These are phyloP conservation scores for Populus simonii DNA, from an alignment of 345 rosid genomes.

Conservation along the genomic window DNA sequence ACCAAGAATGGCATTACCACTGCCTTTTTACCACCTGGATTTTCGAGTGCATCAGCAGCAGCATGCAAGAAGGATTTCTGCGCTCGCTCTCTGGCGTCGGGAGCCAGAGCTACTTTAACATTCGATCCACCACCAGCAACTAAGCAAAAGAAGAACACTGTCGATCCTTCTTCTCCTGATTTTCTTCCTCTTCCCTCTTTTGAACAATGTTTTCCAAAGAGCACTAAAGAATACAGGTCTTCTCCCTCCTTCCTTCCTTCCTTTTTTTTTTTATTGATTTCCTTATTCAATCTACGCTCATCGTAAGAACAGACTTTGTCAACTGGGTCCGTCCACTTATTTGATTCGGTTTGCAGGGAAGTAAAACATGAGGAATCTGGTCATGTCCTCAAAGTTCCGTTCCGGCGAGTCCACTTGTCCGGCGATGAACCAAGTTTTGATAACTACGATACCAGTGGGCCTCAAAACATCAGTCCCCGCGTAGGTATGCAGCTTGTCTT, in stretches of 20 bases:
- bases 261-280: background rate
- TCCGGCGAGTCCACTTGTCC: conserved; percentile 73
- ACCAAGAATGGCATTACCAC: conserved; percentile 18
- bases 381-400: conserved; percentile 85
- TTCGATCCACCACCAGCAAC: conserved; percentile 69
- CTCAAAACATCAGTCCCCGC: conserved; percentile 75
- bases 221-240: conserved; percentile 76
- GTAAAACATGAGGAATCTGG: conserved; percentile 78
- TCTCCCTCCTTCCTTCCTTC: background rate
- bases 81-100: conserved; percentile 12
- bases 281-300: background rate
- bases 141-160: conserved; percentile 63
- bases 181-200: conserved; percentile 85
- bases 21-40: conserved; percentile 57
- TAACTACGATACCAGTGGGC: conserved; percentile 95
- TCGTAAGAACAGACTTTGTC: background rate
- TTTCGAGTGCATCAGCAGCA: conserved; percentile 18
- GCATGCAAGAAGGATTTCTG: conserved; percentile 44
- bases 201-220: conserved; percentile 84
- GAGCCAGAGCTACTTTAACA: conserved; percentile 62
- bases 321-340: background rate
- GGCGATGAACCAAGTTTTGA: conserved; percentile 87
- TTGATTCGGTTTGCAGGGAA: conserved; percentile 47
- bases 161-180: conserved; percentile 91
- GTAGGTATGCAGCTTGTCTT: conserved; percentile 44